A percentile compares a stretch with the other conserved stretches of the same genome.
Conservation (phyloP, 1,284 basidiomycete genomes). For the Exsudoporus floridanus region DNA sequence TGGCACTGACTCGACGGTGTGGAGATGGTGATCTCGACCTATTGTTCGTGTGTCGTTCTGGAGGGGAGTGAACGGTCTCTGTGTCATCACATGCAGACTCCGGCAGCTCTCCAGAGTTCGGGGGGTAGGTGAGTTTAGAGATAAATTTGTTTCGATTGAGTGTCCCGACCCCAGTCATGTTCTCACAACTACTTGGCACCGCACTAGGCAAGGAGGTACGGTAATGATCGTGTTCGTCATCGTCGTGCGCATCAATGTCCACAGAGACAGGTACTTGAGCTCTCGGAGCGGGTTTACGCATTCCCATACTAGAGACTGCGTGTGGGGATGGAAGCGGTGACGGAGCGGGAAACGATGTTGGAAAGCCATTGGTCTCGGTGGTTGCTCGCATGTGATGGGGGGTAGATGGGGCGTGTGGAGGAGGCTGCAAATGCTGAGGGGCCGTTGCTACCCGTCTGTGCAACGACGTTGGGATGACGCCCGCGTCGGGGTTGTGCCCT, state of each 20-base stretch:
- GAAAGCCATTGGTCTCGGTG: constrained; percentile 25
- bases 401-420: constrained; percentile 18
- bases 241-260: constrained; percentile 41
- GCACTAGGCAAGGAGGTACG: constrained; percentile 51
- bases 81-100: constrained; percentile 16
- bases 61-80: constrained; percentile 14
- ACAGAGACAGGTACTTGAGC: constrained; percentile 65
- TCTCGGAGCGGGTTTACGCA: constrained; percentile 58
- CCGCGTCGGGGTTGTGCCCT: constrained; percentile 22
- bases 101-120: constrained; percentile 8
- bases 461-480: constrained; percentile 30
- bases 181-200: constrained; percentile 49
- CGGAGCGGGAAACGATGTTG: constrained; percentile 19
- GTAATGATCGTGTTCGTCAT: constrained; percentile 35
- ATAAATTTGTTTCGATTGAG: constrained; percentile 30
- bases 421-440: constrained; percentile 30
- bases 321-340: constrained; percentile 26
- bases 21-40: constrained; percentile 33
- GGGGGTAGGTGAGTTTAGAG: constrained; percentile 20
- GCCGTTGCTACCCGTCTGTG: constrained; percentile 35
- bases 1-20: constrained; percentile 23
- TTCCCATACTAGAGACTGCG: constrained; percentile 28
- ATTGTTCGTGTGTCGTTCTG: constrained; percentile 11
- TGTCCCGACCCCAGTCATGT: constrained; percentile 66
- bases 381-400: constrained; percentile 21